These are phyloP conservation scores for Phytophthora tubulina DNA, from an alignment of 352 stramenopile species.

Conservation along the genomic window DNA sequence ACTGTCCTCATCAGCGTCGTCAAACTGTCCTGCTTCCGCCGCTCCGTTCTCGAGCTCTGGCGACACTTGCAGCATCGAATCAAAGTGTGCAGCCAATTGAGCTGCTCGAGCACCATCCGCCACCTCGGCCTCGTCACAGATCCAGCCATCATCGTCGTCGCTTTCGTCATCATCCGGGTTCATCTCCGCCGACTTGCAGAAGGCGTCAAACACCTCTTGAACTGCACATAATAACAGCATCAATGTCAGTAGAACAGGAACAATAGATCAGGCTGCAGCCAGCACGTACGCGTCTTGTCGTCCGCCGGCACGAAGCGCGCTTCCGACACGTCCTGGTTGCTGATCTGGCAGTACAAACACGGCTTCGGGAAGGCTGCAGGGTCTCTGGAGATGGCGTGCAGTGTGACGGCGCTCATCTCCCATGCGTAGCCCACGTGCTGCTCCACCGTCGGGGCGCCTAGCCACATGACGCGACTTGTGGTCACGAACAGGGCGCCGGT, in stretches of 20 bases:
- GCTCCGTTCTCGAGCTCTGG: conserved; percentile 47
- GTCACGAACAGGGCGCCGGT: conserved; percentile 41
- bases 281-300: conserved; percentile 65
- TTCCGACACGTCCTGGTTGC: conserved; percentile 72
- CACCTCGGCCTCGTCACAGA: conserved; percentile 87
- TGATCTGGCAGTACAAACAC: conserved; percentile 89
- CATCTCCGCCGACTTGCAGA: conserved; percentile 85
- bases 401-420: conserved; percentile 73
- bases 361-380: conserved; percentile 62
- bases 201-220: conserved; percentile 75
- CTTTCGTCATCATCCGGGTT: conserved; percentile 76
- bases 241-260: conserved; percentile 4
- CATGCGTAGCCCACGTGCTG: conserved; percentile 71
- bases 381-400: conserved; percentile 86
- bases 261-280: conserved; percentile 5
- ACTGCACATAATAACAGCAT: conserved; percentile 47
- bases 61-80: conserved; percentile 76
- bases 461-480: conserved; percentile 73
- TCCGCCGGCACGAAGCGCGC: conserved; percentile 79
- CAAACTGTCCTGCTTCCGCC: conserved; percentile 74
- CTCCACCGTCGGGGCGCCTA: conserved; percentile 43
- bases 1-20: conserved; percentile 82
- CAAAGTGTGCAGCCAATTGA: conserved; percentile 70
- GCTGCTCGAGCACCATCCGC: conserved; percentile 66
- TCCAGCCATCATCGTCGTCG: conserved; percentile 73